Conservation (phyloP, 257 asterid genomes). For the Nicotiana obtusifolia region DNA sequence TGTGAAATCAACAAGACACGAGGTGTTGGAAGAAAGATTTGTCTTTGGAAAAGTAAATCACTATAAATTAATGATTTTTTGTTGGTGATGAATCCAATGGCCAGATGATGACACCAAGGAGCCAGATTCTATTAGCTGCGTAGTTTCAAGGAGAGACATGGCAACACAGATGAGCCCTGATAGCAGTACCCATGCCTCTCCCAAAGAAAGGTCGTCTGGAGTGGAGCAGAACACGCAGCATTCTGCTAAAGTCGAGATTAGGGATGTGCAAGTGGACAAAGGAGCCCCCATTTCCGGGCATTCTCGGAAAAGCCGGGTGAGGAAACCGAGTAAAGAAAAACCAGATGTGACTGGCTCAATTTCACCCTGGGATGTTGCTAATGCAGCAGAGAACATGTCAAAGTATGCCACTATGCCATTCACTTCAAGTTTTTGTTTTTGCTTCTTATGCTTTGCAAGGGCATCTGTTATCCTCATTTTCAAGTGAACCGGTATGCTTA, state of each 20-base stretch:
- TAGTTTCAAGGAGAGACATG: conserved; percentile 60
- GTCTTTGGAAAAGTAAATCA: not conserved
- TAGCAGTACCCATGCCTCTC: conserved; percentile 52
- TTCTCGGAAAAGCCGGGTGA: not conserved
- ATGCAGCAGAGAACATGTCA: conserved; percentile 7
- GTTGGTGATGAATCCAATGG: conserved; percentile 11
- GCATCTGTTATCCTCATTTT: not conserved
- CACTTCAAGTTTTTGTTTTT: not conserved
- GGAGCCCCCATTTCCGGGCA: conserved; percentile 8
- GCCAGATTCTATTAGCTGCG: conserved; percentile 30
- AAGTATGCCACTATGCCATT: conserved; percentile 6
- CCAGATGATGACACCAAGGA: conserved; percentile 42
- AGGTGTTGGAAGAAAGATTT: not conserved
- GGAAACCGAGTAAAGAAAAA: conserved; percentile 1
- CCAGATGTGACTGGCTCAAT: not conserved
- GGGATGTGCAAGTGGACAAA: conserved; percentile 20
- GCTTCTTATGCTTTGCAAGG: not conserved
- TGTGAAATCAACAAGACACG: not conserved
- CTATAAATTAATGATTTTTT: not conserved
- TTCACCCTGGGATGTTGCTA: conserved; percentile 12
- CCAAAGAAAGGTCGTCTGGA: conserved; percentile 38
- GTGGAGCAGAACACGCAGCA: conserved; percentile 18
- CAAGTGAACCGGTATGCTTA: not conserved
- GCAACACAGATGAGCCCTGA: conserved; percentile 94
- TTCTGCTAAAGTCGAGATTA: conserved; percentile 37